These are phyloP conservation scores for Bacidia gigantensis DNA, from an alignment of 495 filamentous ascomycete genomes.

Conservation along the genomic window DNA sequence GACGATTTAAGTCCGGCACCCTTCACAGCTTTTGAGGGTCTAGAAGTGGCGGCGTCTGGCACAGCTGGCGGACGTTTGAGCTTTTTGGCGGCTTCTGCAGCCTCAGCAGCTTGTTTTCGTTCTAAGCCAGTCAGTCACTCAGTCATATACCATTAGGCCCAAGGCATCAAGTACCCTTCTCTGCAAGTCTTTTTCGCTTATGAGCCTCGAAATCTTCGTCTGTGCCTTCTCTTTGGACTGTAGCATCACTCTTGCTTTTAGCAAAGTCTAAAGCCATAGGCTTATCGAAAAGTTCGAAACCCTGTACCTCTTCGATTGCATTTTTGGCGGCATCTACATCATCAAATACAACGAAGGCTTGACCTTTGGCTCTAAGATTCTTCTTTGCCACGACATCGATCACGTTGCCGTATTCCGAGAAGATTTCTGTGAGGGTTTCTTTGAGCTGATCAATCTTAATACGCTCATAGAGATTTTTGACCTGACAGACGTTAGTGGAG, in stretches of 20 bases:
- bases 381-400: slow-evolving; percentile 87
- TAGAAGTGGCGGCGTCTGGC: slow-evolving; percentile 35
- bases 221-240: slow-evolving; percentile 55
- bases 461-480: slow-evolving; percentile 86
- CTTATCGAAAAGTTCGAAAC: slow-evolving; percentile 89
- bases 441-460: slow-evolving; percentile 72
- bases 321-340: slow-evolving; percentile 55
- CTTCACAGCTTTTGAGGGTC: slow-evolving; percentile 59
- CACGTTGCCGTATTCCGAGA: slow-evolving; percentile 80
- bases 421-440: slow-evolving; percentile 60
- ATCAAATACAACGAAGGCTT: slow-evolving; percentile 94
- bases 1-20: slow-evolving; percentile 75
- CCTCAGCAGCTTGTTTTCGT: slow-evolving; percentile 78
- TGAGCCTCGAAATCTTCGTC: slow-evolving; percentile 77
- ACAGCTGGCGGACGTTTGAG: slow-evolving; percentile 57
- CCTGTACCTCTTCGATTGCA: slow-evolving; percentile 81
- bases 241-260: slow-evolving; percentile 76
- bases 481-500: slow-evolving; percentile 29
- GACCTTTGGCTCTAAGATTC: slow-evolving; percentile 83
- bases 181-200: slow-evolving; percentile 70
- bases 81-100: slow-evolving; percentile 67
- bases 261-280: slow-evolving; percentile 82
- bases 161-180: slow-evolving; percentile 56
- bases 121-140: slow-evolving; percentile 36
- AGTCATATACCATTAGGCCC: not conserved